These are phyloP conservation scores for Ichthyophthirius multifiliis DNA, from an alignment of 169 alveolate species.

Conservation along the genomic window DNA sequence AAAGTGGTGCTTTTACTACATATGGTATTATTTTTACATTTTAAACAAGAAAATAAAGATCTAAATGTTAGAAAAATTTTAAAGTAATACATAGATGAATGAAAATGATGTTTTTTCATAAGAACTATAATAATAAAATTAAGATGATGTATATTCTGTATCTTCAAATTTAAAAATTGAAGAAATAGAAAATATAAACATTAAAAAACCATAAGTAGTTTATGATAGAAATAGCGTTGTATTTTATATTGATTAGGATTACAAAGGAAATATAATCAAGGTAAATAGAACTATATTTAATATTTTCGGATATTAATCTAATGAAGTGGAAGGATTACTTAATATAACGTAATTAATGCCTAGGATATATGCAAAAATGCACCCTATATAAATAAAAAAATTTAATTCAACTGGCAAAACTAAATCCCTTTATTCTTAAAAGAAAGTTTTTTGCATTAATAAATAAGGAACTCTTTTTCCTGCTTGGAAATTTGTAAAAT, in stretches of 20 bases:
- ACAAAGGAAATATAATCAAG: slow-evolving; percentile 14
- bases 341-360: slow-evolving; percentile 29
- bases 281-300: slow-evolving; percentile 31
- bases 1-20: slow-evolving; percentile 43
- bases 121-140: slow-evolving; percentile 19
- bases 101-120: slow-evolving; percentile 45
- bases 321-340: neutral
- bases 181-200: slow-evolving; percentile 34
- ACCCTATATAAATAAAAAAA: slow-evolving; percentile 8
- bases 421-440: slow-evolving; percentile 27
- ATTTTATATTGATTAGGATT: slow-evolving; percentile 20
- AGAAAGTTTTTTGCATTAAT: slow-evolving; percentile 33
- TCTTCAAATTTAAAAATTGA: neutral
- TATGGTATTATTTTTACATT: slow-evolving; percentile 35
- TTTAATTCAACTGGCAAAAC: slow-evolving; percentile 21
- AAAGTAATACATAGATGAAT: too few species aligned
- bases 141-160: slow-evolving; percentile 29
- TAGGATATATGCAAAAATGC: slow-evolving; percentile 7
- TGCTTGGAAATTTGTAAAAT: slow-evolving; percentile 40
- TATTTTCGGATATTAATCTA: slow-evolving; percentile 33
- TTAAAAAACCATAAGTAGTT: slow-evolving; percentile 24
- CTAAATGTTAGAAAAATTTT: too few species aligned
- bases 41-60: slow-evolving; percentile 30
- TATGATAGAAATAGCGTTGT: slow-evolving; percentile 38
- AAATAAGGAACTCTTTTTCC: slow-evolving; percentile 26